These are phyloP conservation scores for Meyerozyma guilliermondii DNA, from an alignment of 1,139 yeast species.

Conservation along the genomic window DNA sequence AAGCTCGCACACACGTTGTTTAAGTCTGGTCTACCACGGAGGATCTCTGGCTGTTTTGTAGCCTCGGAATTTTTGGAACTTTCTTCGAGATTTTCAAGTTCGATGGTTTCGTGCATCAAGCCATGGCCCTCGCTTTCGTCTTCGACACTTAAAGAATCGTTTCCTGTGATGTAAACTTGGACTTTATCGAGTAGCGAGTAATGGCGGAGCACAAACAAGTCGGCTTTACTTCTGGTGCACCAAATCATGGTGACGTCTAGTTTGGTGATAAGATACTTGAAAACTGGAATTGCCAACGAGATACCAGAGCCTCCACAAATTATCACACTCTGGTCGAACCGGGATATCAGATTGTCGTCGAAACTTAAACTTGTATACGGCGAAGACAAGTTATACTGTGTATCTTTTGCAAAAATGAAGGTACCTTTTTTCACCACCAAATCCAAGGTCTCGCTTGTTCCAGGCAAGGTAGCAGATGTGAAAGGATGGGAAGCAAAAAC, in stretches of 20 bases:
- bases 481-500: slow-evolving; percentile 37
- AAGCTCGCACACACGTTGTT: slow-evolving; percentile 22
- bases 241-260: slow-evolving; percentile 33
- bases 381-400: neutral
- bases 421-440: slow-evolving; percentile 20
- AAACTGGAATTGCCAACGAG: slow-evolving; percentile 66
- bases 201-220: slow-evolving; percentile 35
- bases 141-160: slow-evolving; percentile 1
- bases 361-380: neutral
- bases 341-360: slow-evolving; percentile 14
- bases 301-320: slow-evolving; percentile 88
- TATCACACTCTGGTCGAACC: slow-evolving; percentile 51
- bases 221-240: slow-evolving; percentile 45
- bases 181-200: slow-evolving; percentile 20
- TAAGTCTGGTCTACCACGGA: slow-evolving; percentile 40
- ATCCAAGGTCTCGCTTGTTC: slow-evolving; percentile 14
- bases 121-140: slow-evolving; percentile 17
- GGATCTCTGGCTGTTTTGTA: slow-evolving; percentile 4
- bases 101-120: slow-evolving; percentile 18
- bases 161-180: slow-evolving; percentile 20
- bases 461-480: slow-evolving; percentile 16
- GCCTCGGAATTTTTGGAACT: slow-evolving; percentile 2
- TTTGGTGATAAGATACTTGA: slow-evolving; percentile 25
- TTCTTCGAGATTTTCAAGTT: slow-evolving; percentile 10
- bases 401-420: slow-evolving; percentile 9